A percentile compares a stretch with the other conserved stretches of the same genome.
Evolutionary conservation across 768 basidiomycete genomes (phyloP).

Genomic region (Gautieria morchelliformis): DNA sequence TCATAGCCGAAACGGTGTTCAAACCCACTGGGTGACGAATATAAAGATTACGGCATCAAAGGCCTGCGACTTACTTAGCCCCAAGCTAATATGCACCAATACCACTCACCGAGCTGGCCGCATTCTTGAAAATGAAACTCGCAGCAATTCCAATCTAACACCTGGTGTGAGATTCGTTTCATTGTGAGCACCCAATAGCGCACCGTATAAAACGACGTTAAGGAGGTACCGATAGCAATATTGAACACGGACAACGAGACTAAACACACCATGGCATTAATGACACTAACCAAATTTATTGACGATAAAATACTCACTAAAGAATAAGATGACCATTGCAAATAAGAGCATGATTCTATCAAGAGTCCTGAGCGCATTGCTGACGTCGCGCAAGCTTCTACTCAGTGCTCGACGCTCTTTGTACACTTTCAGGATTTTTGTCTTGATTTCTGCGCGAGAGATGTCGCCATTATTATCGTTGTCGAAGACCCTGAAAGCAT

Average conservation of each 20-base stretch:
- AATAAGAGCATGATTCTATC: conserved; percentile 55
- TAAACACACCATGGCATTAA: neutral
- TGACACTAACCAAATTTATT: neutral
- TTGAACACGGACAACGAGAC: conserved; percentile 64
- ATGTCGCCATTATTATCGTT: conserved; percentile 71
- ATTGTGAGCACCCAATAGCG: neutral
- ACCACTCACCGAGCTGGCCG: conserved; percentile 41
- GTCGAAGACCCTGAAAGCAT: conserved; percentile 70
- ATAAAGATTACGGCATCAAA: conserved; percentile 79
- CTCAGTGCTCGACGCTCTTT: conserved; percentile 71
- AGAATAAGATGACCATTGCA: conserved; percentile 56
- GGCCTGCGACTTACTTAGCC: conserved; percentile 14
- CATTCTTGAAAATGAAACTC: conserved; percentile 73
- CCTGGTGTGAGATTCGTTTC: neutral
- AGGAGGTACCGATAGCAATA: conserved; percentile 49
- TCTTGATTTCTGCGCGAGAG: conserved; percentile 66
- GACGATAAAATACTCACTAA: conserved; percentile 23
- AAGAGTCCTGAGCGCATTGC: conserved; percentile 54
- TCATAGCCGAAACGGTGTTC: neutral
- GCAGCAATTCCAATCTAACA: conserved; percentile 49
- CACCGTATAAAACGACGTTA: conserved; percentile 61
- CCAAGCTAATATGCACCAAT: neutral
- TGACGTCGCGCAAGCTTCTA: conserved; percentile 68
- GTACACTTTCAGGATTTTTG: conserved; percentile 57
- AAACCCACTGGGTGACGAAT: conserved; percentile 72